Conservation (phyloP, 352 stramenopile species). For the Phytophthora hibernalis region DNA sequence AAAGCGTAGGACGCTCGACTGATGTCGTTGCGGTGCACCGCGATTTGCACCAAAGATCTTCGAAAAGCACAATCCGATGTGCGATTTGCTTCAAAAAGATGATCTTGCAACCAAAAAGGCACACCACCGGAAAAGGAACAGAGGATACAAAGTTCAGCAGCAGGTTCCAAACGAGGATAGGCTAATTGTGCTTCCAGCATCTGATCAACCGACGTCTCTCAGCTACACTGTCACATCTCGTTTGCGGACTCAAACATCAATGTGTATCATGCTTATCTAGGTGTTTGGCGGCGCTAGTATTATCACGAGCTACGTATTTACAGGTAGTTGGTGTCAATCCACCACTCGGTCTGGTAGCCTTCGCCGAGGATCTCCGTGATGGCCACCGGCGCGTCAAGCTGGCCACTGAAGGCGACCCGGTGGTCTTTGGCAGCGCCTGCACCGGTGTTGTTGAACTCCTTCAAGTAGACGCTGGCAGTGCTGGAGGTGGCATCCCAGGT, state of each 20-base stretch:
- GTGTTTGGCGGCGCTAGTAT: neutral
- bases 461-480: constrained; percentile 27
- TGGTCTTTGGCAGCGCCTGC: constrained; percentile 13
- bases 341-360: constrained; percentile 28
- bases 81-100: neutral
- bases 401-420: constrained; percentile 27
- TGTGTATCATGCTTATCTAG: constrained; percentile 8
- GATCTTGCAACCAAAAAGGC: too few species aligned
- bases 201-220: too few species aligned
- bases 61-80: neutral
- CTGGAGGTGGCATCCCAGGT: constrained; percentile 27
- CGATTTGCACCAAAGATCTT: neutral
- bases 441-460: constrained; percentile 35
- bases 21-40: neutral
- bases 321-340: constrained; percentile 31
- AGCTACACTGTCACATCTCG: neutral
- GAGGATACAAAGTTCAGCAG: neutral
- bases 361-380: constrained; percentile 29
- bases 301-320: constrained; percentile 6
- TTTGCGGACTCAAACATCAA: constrained; percentile 29
- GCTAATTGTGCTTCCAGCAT: neutral
- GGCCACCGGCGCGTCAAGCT: constrained; percentile 20
- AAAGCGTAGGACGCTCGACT: too few species aligned
- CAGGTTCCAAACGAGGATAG: neutral
- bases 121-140: too few species aligned